Evolutionary conservation across 2,329 filamentous ascomycete genomes (phyloP).

Genomic region (Akanthomyces lecanii): DNA sequence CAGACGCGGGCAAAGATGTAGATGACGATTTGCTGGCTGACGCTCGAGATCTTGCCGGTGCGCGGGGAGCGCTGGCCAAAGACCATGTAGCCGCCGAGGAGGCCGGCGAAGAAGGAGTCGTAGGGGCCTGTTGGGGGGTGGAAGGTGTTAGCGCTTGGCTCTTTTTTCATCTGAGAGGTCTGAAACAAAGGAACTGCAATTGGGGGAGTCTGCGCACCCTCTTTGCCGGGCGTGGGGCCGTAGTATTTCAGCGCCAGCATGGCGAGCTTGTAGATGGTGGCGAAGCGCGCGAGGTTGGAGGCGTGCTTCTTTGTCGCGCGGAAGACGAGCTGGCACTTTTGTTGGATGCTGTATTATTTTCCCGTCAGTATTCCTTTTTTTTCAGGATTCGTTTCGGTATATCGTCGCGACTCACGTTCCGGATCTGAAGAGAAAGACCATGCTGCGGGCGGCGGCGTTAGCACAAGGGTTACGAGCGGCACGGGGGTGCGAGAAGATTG

Average conservation of each 20-base stretch:
- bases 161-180: neutral
- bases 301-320: constrained; percentile 88
- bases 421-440: constrained; percentile 94
- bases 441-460: constrained; percentile 45
- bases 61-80: constrained; percentile 68
- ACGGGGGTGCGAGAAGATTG: constrained; percentile 35
- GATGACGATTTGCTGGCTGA: constrained; percentile 96
- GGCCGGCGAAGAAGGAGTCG: constrained; percentile 81
- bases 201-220: constrained; percentile 35
- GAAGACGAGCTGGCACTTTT: constrained; percentile 74
- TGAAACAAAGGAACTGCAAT: neutral
- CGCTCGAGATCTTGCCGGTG: constrained; percentile 65
- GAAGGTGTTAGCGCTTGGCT: neutral
- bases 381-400: constrained; percentile 1
- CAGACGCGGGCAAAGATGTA: constrained; percentile 94
- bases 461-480: neutral
- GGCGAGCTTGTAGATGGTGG: constrained; percentile 79
- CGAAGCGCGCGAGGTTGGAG: constrained; percentile 86
- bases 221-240: constrained; percentile 55
- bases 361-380: neutral
- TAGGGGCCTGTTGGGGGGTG: constrained; percentile 51
- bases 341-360: constrained; percentile 49
- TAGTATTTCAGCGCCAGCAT: constrained; percentile 70
- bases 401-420: constrained; percentile 61
- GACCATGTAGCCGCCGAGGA: constrained; percentile 86